Evolutionary conservation across 2,329 filamentous ascomycete genomes (phyloP).

Genomic region (Claviceps digitariae): DNA sequence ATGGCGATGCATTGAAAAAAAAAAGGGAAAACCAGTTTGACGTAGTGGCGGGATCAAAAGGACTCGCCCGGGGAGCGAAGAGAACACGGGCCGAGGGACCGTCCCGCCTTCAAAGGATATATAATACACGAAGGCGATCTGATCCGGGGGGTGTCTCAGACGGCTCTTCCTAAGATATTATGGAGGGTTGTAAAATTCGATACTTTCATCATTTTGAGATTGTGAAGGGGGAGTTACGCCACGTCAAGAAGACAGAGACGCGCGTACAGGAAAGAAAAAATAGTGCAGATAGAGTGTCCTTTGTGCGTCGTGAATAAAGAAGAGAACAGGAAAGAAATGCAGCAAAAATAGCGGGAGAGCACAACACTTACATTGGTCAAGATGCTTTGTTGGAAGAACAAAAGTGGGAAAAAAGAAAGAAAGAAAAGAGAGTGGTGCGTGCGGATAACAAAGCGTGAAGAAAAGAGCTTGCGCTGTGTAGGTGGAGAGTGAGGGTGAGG

Average conservation of each 20-base stretch:
- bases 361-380: neutral
- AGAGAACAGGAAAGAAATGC: neutral
- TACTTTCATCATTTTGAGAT: slow-evolving; percentile 25
- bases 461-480: neutral
- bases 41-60: slow-evolving; percentile 8
- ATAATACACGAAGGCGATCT: slow-evolving; percentile 1
- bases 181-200: slow-evolving; percentile 23
- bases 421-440: neutral
- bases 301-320: neutral
- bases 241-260: neutral
- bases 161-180: slow-evolving; percentile 31
- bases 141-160: slow-evolving; percentile 26
- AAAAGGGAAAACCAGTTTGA: slow-evolving; percentile 10
- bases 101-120: slow-evolving; percentile 1
- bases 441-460: neutral
- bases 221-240: neutral
- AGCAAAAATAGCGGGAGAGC: neutral
- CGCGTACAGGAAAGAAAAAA: neutral
- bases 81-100: slow-evolving; percentile 9
- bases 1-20: slow-evolving; percentile 19
- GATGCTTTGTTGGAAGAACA: neutral
- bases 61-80: neutral
- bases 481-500: neutral
- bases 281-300: no score
- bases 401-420: neutral